Evolutionary conservation across 768 basidiomycete genomes (phyloP), one percentile per base, ranked within the genome.

Genomic region (Rhodosporidiobolus sp.): DNA sequence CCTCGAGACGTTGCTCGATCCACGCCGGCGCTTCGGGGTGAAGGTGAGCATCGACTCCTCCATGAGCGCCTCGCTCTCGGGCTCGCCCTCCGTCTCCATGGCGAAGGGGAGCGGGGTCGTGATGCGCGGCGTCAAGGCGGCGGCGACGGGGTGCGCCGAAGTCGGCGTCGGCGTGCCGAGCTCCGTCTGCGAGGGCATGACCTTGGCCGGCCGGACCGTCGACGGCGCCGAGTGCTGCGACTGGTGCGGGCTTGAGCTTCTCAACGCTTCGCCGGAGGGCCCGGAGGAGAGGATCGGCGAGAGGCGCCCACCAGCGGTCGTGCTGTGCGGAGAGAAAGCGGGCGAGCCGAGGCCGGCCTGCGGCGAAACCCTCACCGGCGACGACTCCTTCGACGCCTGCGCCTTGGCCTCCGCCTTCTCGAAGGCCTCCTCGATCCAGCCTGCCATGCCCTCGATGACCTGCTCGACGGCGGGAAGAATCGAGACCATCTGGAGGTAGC

Each of bases 401-500:
- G 34, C 32, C 26, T 65, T 63, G 72, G 30, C 20, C 62, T 77
- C 59, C 65, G 74, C 52, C 62, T 77, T 76, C 26, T 79, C 80
- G 79, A 97, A 98, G 52, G 88, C 86, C 67, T 88, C 87, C 76
- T 88, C 86, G 67, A 97, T 96, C 94, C 94, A 97, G 69, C 91
- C 91, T 17, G 89, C 94, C 71, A 94, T 84, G 73, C 92, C 90
- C 72, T 87, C 85, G 74, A 94, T 88, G 30, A 89, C 90, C 77
- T 85, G 86, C 78, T 85, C 86, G 24, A 90, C 92, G 77, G 94
- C 93, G 8, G 76, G 77, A 87, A 99, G 90, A 77, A 97, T 81
- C 32, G 86, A 83, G 50, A 89, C 86, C 95, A 99, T 99, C 83
- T 96, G 95, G 77, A 96, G 85, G 83, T 93, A 97, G 49, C 93